Evolutionary conservation across 495 filamentous ascomycete genomes (phyloP).

Genomic region (Penicillium cinerascens): DNA sequence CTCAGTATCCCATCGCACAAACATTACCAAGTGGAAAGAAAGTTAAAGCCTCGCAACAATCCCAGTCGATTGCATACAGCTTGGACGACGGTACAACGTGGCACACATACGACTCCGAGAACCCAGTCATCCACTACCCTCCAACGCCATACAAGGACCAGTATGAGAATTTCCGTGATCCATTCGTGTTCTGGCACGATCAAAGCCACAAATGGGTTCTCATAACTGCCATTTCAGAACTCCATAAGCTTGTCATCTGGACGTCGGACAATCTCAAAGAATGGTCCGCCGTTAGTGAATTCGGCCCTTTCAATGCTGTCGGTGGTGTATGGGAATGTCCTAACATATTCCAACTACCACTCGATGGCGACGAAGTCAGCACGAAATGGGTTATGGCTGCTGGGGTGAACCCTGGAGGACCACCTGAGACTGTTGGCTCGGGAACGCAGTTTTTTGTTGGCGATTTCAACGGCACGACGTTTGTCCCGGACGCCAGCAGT

Average conservation of each 20-base stretch:
- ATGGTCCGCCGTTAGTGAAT: conserved; percentile 54
- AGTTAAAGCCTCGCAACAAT: conserved; percentile 37
- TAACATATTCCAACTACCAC: conserved; percentile 39
- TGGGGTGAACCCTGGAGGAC: conserved; percentile 56
- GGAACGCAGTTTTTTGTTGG: conserved; percentile 38
- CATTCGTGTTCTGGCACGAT: conserved; percentile 53
- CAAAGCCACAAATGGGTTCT: conserved; percentile 47
- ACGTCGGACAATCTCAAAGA: conserved; percentile 49
- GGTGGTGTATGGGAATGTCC: conserved; percentile 60
- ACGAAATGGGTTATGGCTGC: conserved; percentile 47
- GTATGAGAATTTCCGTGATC: conserved; percentile 52
- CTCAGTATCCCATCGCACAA: conserved; percentile 19
- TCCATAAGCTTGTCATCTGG: conserved; percentile 51
- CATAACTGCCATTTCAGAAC: conserved; percentile 43
- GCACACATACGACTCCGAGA: conserved; percentile 45
- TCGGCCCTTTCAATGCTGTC: conserved; percentile 48
- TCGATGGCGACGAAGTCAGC: conserved; percentile 26
- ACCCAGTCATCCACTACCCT: conserved; percentile 49
- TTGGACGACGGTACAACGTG: conserved; percentile 51
- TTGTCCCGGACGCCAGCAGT: conserved; percentile 18
- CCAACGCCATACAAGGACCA: conserved; percentile 30
- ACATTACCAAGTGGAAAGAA: conserved; percentile 25
- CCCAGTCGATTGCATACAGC: conserved; percentile 56
- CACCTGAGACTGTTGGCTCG: conserved; percentile 45
- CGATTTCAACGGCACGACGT: conserved; percentile 34